Percentiles rank a stretch among this genome's conserved stretches.
Conservation (phyloP, 1,284 basidiomycete genomes). For the Apiotrichum veenhuisii region DNA sequence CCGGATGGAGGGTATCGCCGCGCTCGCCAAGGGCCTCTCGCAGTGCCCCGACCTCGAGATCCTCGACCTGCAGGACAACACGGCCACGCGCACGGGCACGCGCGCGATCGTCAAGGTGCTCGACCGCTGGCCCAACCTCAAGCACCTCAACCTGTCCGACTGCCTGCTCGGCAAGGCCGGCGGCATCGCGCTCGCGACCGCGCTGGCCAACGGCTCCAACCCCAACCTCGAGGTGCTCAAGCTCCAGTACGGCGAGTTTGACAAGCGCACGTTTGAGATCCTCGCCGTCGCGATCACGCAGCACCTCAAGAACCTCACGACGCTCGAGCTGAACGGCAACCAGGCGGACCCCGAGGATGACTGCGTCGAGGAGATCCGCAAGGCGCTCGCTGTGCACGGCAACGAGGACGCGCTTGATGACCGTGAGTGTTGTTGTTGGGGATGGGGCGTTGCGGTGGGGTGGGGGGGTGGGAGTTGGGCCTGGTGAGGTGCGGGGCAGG, state of each 20-base stretch:
- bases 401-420: slow-evolving; percentile 78
- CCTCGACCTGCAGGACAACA: slow-evolving; percentile 95
- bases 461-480: no score
- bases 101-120: slow-evolving; percentile 71
- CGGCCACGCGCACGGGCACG: slow-evolving; percentile 71
- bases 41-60: slow-evolving; percentile 66
- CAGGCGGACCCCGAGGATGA: slow-evolving; percentile 78
- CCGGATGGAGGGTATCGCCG: slow-evolving; percentile 85
- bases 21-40: slow-evolving; percentile 71
- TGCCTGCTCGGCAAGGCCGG: slow-evolving; percentile 71
- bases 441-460: no score
- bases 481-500: no score
- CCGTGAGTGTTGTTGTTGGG: no score
- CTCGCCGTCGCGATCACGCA: slow-evolving; percentile 64
- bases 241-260: slow-evolving; percentile 87
- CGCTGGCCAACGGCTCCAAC: slow-evolving; percentile 62
- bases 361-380: slow-evolving; percentile 61
- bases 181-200: slow-evolving; percentile 62
- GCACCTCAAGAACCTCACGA: slow-evolving; percentile 59
- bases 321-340: slow-evolving; percentile 82
- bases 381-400: slow-evolving; percentile 67
- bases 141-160: slow-evolving; percentile 83
- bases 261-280: slow-evolving; percentile 63
- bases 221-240: slow-evolving; percentile 68
- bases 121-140: slow-evolving; percentile 65